Evolutionary conservation across 805 yeast genomes (phyloP).

Genomic region (Candida verbasci): DNA sequence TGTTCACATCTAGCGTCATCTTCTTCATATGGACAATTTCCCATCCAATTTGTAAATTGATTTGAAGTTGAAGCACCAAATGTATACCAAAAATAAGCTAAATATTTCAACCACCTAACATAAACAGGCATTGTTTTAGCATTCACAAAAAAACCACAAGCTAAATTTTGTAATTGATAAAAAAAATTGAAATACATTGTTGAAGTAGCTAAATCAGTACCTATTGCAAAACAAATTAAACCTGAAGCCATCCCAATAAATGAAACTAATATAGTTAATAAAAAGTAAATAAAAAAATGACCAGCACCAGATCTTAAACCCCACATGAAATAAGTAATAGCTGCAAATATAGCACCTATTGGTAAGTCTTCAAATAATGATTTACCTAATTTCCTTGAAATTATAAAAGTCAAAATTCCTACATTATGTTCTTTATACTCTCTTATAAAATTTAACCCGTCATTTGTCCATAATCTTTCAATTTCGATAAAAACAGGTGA

Average conservation of each 20-base stretch:
- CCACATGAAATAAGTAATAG: slow-evolving; percentile 71
- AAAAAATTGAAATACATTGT: slow-evolving; percentile 56
- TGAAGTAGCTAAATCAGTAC: slow-evolving; percentile 59
- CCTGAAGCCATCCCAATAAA: slow-evolving; percentile 55
- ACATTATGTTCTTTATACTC: slow-evolving; percentile 71
- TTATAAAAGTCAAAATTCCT: slow-evolving; percentile 59
- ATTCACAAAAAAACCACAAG: slow-evolving; percentile 78
- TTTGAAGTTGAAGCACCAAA: slow-evolving; percentile 66
- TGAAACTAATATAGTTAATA: slow-evolving; percentile 51
- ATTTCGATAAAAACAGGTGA: slow-evolving; percentile 36
- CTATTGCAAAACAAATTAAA: slow-evolving; percentile 47
- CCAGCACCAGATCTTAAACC: slow-evolving; percentile 50
- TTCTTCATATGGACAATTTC: slow-evolving; percentile 46
- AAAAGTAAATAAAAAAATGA: slow-evolving; percentile 53
- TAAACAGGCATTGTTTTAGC: slow-evolving; percentile 74
- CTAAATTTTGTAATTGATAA: slow-evolving; percentile 69
- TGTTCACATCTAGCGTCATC: slow-evolving; percentile 26
- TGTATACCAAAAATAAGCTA: slow-evolving; percentile 73
- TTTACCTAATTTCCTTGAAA: slow-evolving; percentile 64
- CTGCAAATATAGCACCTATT: slow-evolving; percentile 53
- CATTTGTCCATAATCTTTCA: slow-evolving; percentile 35
- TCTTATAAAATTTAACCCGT: slow-evolving; percentile 37
- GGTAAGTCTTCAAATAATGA: slow-evolving; percentile 65
- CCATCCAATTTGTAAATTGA: slow-evolving; percentile 58
- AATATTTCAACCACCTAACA: slow-evolving; percentile 78